These are phyloP conservation scores for Candida pini DNA, from an alignment of 805 yeast genomes.

Conservation along the genomic window DNA sequence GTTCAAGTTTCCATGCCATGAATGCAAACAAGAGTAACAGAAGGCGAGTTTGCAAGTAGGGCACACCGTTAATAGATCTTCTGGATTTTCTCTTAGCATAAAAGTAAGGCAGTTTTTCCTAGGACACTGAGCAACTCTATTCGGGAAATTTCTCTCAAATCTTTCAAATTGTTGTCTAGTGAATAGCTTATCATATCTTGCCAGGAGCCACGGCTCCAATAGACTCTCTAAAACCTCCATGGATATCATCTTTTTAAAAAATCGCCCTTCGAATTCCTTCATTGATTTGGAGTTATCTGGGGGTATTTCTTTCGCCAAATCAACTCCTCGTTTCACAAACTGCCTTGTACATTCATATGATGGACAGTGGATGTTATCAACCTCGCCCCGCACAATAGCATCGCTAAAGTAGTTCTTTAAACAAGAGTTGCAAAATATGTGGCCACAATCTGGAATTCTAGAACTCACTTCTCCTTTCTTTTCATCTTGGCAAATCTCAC, in stretches of 20 bases:
- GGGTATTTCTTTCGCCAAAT: slow-evolving; percentile 9
- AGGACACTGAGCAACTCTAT: slow-evolving; percentile 47
- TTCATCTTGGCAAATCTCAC: slow-evolving; percentile 53
- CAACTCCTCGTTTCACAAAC: slow-evolving; percentile 10
- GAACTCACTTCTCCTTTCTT: slow-evolving; percentile 39
- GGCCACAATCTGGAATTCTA: slow-evolving; percentile 39
- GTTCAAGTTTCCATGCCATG: slow-evolving; percentile 55
- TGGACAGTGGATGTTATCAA: slow-evolving; percentile 53
- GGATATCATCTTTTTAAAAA: slow-evolving; percentile 30
- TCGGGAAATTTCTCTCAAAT: slow-evolving; percentile 40
- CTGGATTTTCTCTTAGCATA: slow-evolving; percentile 42
- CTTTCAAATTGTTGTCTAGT: slow-evolving; percentile 36
- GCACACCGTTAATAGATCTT: slow-evolving; percentile 45
- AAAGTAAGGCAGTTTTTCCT: slow-evolving; percentile 37
- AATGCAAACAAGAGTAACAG: slow-evolving; percentile 49
- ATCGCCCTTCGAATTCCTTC: slow-evolving; percentile 13
- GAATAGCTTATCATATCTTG: slow-evolving; percentile 36
- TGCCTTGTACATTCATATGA: slow-evolving; percentile 41
- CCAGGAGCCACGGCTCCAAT: slow-evolving; percentile 21
- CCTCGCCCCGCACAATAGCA: slow-evolving; percentile 41
- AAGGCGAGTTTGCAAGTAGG: slow-evolving; percentile 45
- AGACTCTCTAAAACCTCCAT: too few species aligned
- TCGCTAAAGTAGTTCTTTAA: slow-evolving; percentile 35
- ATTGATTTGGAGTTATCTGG: not conserved
- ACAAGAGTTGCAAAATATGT: slow-evolving; percentile 44